These are phyloP conservation scores for Neonectria magnoliae DNA, from an alignment of 2,329 filamentous ascomycete species.

Conservation along the genomic window DNA sequence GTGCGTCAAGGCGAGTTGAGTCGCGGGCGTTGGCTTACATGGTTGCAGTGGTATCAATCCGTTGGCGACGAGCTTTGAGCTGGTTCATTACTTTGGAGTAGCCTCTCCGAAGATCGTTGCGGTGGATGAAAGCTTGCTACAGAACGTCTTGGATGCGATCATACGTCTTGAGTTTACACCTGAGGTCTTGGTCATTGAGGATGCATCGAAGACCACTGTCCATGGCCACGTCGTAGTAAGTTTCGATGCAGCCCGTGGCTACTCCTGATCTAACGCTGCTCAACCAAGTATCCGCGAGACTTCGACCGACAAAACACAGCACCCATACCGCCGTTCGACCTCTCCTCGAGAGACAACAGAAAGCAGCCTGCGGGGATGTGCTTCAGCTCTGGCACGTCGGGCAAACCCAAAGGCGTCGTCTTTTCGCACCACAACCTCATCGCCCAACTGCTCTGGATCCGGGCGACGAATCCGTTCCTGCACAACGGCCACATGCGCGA, in stretches of 20 bases:
- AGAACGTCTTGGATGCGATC: constrained; percentile 14
- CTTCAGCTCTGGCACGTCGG: constrained; percentile 39
- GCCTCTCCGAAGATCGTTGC: constrained; percentile 33
- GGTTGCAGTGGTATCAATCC: constrained; percentile 35
- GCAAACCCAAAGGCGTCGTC: constrained; percentile 37
- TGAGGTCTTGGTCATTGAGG: constrained; percentile 9
- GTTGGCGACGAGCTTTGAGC: constrained; percentile 35
- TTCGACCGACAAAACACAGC: constrained; percentile 3
- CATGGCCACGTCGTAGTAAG: neutral
- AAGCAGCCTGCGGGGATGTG: constrained; percentile 33
- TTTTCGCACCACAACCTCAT: constrained; percentile 39
- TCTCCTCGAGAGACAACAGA: constrained; percentile 27
- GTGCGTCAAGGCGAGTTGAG: constrained; percentile 9
- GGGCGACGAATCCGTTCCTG: constrained; percentile 37
- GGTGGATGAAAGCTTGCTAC: constrained; percentile 23
- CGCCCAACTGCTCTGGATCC: constrained; percentile 31
- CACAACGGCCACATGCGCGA: constrained; percentile 38
- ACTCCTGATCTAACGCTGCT: neutral
- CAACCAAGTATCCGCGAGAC: constrained; percentile 10
- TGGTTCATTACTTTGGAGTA: constrained; percentile 36
- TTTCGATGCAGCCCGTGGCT: neutral
- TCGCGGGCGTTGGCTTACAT: neutral
- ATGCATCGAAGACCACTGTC: neutral
- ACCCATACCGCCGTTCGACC: constrained; percentile 16
- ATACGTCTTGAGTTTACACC: neutral